Evolutionary conservation across 2,329 filamentous ascomycete genomes (phyloP).

Genomic region (Dendrostoma leiphaemia): DNA sequence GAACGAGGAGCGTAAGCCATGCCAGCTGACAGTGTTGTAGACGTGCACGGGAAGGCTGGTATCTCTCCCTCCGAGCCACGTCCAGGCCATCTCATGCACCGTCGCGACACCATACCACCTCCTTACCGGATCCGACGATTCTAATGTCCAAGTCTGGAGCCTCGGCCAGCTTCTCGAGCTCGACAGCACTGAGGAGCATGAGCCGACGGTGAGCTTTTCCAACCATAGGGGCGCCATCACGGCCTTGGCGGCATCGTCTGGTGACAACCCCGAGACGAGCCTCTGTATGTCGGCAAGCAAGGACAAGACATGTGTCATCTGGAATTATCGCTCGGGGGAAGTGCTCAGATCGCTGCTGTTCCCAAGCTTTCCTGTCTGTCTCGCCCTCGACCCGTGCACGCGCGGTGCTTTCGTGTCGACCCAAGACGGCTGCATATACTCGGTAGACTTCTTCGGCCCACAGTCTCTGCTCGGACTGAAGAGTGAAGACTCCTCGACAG

Average conservation of each 20-base stretch:
- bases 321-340: slow-evolving; percentile 83
- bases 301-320: slow-evolving; percentile 87
- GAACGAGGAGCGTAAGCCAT: too few relatives aligned
- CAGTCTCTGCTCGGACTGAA: slow-evolving; percentile 54
- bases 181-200: slow-evolving; percentile 51
- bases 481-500: slow-evolving; percentile 53
- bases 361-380: slow-evolving; percentile 66
- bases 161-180: slow-evolving; percentile 69
- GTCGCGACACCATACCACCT: slow-evolving; percentile 70
- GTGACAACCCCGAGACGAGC: slow-evolving; percentile 66
- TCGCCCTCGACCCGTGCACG: slow-evolving; percentile 78
- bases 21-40: too few relatives aligned
- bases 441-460: slow-evolving; percentile 68
- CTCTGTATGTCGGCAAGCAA: slow-evolving; percentile 80
- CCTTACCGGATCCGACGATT: slow-evolving; percentile 78
- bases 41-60: slow-evolving; percentile 73
- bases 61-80: slow-evolving; percentile 73
- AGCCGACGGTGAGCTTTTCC: slow-evolving; percentile 75
- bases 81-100: slow-evolving; percentile 77
- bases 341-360: slow-evolving; percentile 81
- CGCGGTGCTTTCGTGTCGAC: slow-evolving; percentile 79
- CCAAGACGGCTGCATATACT: slow-evolving; percentile 76
- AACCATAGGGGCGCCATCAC: slow-evolving; percentile 75
- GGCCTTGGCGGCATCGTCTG: slow-evolving; percentile 61
- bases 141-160: slow-evolving; percentile 91